A percentile compares a stretch with the other conserved stretches of the same genome.
These are phyloP conservation scores for Diaporthe caulivora DNA, from an alignment of 2,329 filamentous ascomycete genomes.

Conservation along the genomic window DNA sequence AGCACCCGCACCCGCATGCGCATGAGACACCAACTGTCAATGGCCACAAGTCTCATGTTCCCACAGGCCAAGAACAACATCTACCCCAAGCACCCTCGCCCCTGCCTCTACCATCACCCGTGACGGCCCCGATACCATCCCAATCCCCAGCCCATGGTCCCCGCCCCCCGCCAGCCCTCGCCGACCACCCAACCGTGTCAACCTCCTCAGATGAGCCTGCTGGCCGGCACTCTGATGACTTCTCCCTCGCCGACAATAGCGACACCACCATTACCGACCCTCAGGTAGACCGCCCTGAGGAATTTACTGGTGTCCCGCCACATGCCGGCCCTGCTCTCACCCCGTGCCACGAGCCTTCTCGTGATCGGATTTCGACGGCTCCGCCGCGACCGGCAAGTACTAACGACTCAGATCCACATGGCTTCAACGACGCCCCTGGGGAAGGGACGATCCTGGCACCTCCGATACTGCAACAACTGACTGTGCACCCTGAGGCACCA, in stretches of 20 bases:
- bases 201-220: conserved; percentile 37
- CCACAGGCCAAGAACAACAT: background rate
- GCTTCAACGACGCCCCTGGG: background rate
- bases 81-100: background rate
- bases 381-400: conserved; percentile 1
- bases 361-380: background rate
- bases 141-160: background rate
- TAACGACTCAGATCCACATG: conserved; percentile 19
- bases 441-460: background rate
- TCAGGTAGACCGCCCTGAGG: conserved; percentile 31
- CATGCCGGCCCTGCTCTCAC: background rate
- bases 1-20: background rate
- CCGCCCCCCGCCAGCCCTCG: background rate
- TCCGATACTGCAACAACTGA: background rate
- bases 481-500: background rate
- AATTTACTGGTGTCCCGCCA: background rate
- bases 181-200: conserved; percentile 31
- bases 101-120: background rate
- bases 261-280: conserved; percentile 39
- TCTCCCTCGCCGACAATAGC: conserved; percentile 31
- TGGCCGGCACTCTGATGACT: conserved; percentile 36
- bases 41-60: conserved; percentile 7
- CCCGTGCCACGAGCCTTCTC: background rate
- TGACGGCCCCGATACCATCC: background rate
- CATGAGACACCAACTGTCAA: conserved; percentile 8